A percentile compares a stretch with the other conserved stretches of the same genome.
Evolutionary conservation across 352 stramenopile species (phyloP).

Genomic region (Pilasporangium apinafurcum): DNA sequence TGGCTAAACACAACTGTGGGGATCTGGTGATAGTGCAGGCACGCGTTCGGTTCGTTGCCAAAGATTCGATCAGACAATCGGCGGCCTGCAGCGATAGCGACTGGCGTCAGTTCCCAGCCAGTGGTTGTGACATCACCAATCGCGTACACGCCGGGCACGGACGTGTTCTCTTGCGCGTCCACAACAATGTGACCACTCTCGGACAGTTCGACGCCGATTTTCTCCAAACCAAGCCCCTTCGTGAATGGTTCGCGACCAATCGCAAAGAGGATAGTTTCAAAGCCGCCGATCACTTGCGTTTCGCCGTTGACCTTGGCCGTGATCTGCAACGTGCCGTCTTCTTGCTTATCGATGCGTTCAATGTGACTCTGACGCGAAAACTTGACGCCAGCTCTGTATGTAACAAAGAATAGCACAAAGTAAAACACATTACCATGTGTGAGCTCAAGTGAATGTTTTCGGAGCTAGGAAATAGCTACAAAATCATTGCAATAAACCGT

Average conservation of each 20-base stretch:
- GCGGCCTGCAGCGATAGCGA: slow-evolving; percentile 86
- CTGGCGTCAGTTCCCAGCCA: slow-evolving; percentile 83
- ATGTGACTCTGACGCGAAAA: slow-evolving; percentile 53
- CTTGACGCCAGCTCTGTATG: slow-evolving; percentile 48
- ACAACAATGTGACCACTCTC: slow-evolving; percentile 81
- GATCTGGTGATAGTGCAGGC: slow-evolving; percentile 91
- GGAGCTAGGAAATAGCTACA: no score
- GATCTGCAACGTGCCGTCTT: slow-evolving; percentile 79
- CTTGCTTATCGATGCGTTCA: slow-evolving; percentile 75
- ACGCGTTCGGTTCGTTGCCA: slow-evolving; percentile 68
- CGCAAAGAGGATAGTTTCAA: slow-evolving; percentile 56
- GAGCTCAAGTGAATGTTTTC: no score
- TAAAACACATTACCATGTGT: no score
- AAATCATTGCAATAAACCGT: no score
- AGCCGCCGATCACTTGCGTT: slow-evolving; percentile 33
- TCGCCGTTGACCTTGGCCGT: slow-evolving; percentile 49
- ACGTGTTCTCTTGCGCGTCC: slow-evolving; percentile 90
- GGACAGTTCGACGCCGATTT: slow-evolving; percentile 78
- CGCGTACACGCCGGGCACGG: slow-evolving; percentile 81
- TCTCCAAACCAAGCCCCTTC: slow-evolving; percentile 77
- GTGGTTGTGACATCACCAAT: slow-evolving; percentile 90
- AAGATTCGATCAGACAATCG: slow-evolving; percentile 90
- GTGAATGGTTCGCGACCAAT: slow-evolving; percentile 87
- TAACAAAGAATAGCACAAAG: no score
- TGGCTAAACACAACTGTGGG: slow-evolving; percentile 97